Base-by-base conservation (phyloP, 305 asterid species). In the Fraxinus angustifolia region DNA sequence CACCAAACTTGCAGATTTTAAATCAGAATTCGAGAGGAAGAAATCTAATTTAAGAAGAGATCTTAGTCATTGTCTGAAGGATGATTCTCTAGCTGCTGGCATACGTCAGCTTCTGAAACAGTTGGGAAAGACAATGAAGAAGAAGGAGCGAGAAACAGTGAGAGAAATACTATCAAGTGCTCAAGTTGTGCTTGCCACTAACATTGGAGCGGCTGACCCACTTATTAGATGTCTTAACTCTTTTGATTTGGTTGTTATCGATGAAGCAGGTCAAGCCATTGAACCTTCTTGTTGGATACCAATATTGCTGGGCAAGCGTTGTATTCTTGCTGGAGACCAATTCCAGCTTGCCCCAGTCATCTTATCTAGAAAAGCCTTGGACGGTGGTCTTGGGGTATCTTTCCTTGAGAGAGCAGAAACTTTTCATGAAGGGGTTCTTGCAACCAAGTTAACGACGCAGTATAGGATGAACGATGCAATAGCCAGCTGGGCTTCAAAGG, bases 221-320 rank as follows among this genome's bases (percentile, higher is more conserved):
- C 89, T 95, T 88, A 86, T 95, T 82, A 91, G 99, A 87, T 79
- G 88, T 81, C 86, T 94, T 76, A 84, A 90, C 82, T 73, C 92
- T 26, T 95, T 95, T 83, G 99, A 95, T 87, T 86, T 95, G 91
- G 99, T 94, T 71, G 89, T 95, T 81, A 91, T 94, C 75, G 99
- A 95, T 84, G 99, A 95, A 91, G 98, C 98, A 36, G 96, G 90
- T 75, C 99, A 95, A 87, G 97, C 99, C 79, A 95, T 95, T 79
- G 99, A 95, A 86, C 98, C 99, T 86, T 90, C 98, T 76, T 95
- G 93, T 82, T 95, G 99, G 99, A 92, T 95, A 83, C 99, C 99
- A 11, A 91, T 95, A 84, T 87, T 95, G 89, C 92, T 87, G 28
- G 99, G 98, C 72, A 94, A 92, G 82, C 97, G 99, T 30, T 95